Percentiles rank a stretch among this genome's conserved stretches.
Evolutionary conservation across 2,329 filamentous ascomycete species (phyloP).

Genomic region (Penicillium hordei): DNA sequence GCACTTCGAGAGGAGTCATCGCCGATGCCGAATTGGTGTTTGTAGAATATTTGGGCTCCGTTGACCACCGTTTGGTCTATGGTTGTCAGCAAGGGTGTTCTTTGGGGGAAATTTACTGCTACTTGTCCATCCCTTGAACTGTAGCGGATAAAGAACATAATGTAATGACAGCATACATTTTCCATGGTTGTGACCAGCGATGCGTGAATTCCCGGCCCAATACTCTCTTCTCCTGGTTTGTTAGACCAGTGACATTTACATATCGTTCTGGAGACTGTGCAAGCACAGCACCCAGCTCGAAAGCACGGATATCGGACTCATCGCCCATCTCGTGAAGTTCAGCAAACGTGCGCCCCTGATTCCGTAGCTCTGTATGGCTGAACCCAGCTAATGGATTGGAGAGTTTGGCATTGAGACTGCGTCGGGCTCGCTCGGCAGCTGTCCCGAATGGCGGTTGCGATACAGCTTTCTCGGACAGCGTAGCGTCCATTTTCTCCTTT

Average conservation of each 20-base stretch:
- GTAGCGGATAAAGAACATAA: conserved; percentile 68
- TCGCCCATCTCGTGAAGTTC: conserved; percentile 55
- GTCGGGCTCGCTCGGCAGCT: conserved; percentile 42
- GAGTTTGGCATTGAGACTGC: conserved; percentile 51
- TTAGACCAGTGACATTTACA: conserved; percentile 55
- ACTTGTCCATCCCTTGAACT: conserved; percentile 66
- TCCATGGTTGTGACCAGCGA: conserved; percentile 67
- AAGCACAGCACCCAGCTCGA: conserved; percentile 60
- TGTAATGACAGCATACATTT: conserved; percentile 65
- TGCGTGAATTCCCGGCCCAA: conserved; percentile 63
- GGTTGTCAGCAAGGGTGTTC: not conserved
- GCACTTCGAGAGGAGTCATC: conserved; percentile 48
- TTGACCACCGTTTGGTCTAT: conserved; percentile 68
- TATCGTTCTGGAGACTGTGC: conserved; percentile 56
- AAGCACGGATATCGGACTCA: conserved; percentile 58
- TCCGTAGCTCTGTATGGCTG: conserved; percentile 52
- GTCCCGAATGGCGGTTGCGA: conserved; percentile 29
- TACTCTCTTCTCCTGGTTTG: conserved; percentile 57
- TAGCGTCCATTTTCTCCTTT: not conserved
- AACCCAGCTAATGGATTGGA: conserved; percentile 55
- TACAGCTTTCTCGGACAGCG: conserved; percentile 17
- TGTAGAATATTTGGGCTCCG: conserved; percentile 67
- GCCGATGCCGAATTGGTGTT: conserved; percentile 60
- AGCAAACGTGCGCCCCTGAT: conserved; percentile 60
- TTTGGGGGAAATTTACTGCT: not conserved